Conservation (phyloP, 2,329 filamentous ascomycete genomes). For the Talaromyces funiculosus region DNA sequence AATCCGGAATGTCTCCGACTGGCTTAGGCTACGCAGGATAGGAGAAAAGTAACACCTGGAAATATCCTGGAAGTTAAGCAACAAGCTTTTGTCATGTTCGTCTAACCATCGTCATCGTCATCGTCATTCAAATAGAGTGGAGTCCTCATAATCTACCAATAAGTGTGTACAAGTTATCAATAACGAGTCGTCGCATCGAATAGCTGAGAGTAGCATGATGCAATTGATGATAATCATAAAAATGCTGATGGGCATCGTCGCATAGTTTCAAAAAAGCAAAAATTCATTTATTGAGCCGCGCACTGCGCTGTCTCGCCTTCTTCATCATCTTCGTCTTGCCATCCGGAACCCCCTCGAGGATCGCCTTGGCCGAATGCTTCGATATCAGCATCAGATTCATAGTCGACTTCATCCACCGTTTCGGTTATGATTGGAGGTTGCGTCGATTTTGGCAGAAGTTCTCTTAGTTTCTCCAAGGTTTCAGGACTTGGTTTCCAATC, state of each 20-base stretch:
- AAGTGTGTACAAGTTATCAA: background rate
- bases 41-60: no score
- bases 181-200: background rate
- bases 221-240: background rate
- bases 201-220: background rate
- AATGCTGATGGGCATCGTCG: background rate
- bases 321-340: conserved; percentile 48
- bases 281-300: conserved; percentile 40
- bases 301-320: conserved; percentile 44
- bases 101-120: conserved; percentile 1
- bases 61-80: background rate
- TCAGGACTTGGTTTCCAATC: conserved; percentile 73
- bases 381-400: conserved; percentile 74
- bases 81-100: background rate
- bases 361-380: conserved; percentile 57
- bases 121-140: conserved; percentile 1
- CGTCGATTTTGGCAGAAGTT: conserved; percentile 62
- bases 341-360: conserved; percentile 37
- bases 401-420: conserved; percentile 80
- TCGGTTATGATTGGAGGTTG: conserved; percentile 61
- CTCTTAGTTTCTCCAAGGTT: conserved; percentile 63
- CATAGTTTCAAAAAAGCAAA: conserved; percentile 11
- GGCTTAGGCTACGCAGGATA: no score
- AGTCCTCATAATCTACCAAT: background rate
- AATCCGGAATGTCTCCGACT: background rate